Base-by-base conservation (phyloP, 306 rosid genomes). In the Elaeagnus macrophylla region DNA sequence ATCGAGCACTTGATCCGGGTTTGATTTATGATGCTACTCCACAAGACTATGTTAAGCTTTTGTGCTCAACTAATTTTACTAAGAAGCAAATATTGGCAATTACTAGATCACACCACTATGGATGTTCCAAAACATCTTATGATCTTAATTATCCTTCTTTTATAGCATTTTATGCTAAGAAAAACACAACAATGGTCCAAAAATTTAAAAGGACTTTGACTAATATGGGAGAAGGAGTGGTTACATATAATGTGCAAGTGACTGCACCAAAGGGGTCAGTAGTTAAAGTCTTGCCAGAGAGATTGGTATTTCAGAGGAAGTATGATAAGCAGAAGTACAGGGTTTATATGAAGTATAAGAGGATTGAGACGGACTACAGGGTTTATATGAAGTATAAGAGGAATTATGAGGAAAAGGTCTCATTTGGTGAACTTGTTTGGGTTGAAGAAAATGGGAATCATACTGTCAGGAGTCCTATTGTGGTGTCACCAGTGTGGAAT, bases 121-220 rank as follows among this genome's bases (percentile, higher is more conserved):
- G 35, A 0, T 79, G 75, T 51, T 61, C 51, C 7, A 57, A 62
- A 9, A 69, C 69, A 40, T 75, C 75, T 2, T 59, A 48, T 7
- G 81, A 75, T 64, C 74, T 72, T 14, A 75, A 81, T 43, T 66
- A 68, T 53, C 81, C 81, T 11, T 72, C 81, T 13, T 72, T 79
- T 48, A 35, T 75, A 19, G 61, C 53, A 8, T 41, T 54, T n/a
- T 58, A 62, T 9, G 37, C 12, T 7, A 51, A 20, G 18, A 43
- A 32, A 53, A 17, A 25, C 6, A 47, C 47, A 36, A 65, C 20
- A 32, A 39, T 53, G 19, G 4, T 41, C 1, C 32, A 44, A 0
- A 59, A 51, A 9, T 72, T 79, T 69, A 38, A 37, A 32, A 72
- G 85, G 64, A 60, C 48, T 7, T 79, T 71, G 46, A 79, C 70